Evolutionary conservation across 31 red algal species (phyloP), one percentile per base, ranked within the genome.

Genomic region (Endocladia muricata): DNA sequence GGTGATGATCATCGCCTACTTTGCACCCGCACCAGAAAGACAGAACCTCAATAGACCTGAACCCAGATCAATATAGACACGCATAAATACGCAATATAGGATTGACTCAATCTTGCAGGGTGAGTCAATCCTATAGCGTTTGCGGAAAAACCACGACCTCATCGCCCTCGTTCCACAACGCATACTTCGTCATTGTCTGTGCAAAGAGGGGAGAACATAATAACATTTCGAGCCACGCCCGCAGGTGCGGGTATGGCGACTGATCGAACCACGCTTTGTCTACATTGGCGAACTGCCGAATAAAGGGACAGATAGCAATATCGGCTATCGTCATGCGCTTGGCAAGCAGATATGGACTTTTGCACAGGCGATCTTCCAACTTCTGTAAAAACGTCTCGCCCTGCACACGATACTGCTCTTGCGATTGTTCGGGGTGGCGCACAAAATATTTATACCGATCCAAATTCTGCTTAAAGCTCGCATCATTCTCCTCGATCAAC

Each of bases 251-350:
- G 9, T 9, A n/a, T 30, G 59, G 59, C 28, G 13, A 25, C 21
- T 9, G 15, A 25, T 63, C 59, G 26, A 71, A 71, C 66, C 66
- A 71, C 9, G 15, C 66, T 52, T 49, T 8, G 38, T 71, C 66
- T 15, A 71, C 38, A n/a, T n/a, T 15, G 15, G 66, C 29, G 38
- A 71, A 71, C 66, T 71, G 66, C 8, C 66, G 66, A 26, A 71
- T 26, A 49, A 71, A 71, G 38, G 66, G 66, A 7, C 11, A 19
- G 66, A 71, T 71, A 8, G 66, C 66, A 13, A 71, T 51, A 71
- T 71, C 66, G 33, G 66, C 66, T 52, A 71, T 13, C 66, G 35
- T 8, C 29, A 15, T 7, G 11, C 19, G 42, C 7, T 19, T 17
- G 49, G 13, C 66, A 13, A 52, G 26, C 15, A 41, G 38, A n/a